These are phyloP conservation scores for Beta lomatogona DNA, from an alignment of 179 eudicot species.

Conservation along the genomic window DNA sequence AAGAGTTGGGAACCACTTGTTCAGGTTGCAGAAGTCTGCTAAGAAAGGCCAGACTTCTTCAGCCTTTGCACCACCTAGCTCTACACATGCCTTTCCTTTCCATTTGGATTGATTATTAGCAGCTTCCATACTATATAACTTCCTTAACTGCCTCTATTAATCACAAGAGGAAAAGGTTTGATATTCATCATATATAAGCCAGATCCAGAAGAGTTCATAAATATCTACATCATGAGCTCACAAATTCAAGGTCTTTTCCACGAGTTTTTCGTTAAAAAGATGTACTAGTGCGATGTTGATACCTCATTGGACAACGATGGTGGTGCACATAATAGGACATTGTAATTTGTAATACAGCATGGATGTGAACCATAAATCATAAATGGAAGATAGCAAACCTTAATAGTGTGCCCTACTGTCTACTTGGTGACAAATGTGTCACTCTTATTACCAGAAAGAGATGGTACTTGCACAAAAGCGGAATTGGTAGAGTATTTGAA, in stretches of 20 bases:
- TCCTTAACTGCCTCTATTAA: background rate
- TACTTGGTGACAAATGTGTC: no score
- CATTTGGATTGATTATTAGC: conserved; percentile 19
- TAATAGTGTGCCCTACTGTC: no score
- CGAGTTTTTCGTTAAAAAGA: background rate
- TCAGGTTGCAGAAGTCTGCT: conserved; percentile 33
- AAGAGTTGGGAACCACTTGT: conserved; percentile 37
- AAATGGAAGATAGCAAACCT: no score
- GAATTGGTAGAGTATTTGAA: no score
- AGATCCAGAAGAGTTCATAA: background rate
- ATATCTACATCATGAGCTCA: background rate
- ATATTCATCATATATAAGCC: background rate
- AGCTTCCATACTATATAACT: background rate
- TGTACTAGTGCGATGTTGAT: background rate
- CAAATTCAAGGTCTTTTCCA: background rate
- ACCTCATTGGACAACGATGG: background rate
- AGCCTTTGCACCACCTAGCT: conserved; percentile 5
- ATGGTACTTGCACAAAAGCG: no score
- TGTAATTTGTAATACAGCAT: background rate
- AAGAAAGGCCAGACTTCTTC: conserved; percentile 32
- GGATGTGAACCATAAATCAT: no score
- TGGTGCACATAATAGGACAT: background rate
- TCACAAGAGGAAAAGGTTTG: background rate
- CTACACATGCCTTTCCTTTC: conserved; percentile 29
- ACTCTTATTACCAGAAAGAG: no score